phyloP scores from a whole-genome alignment of 768 basidiomycete species.

The Pholiota molesta region DNA sequence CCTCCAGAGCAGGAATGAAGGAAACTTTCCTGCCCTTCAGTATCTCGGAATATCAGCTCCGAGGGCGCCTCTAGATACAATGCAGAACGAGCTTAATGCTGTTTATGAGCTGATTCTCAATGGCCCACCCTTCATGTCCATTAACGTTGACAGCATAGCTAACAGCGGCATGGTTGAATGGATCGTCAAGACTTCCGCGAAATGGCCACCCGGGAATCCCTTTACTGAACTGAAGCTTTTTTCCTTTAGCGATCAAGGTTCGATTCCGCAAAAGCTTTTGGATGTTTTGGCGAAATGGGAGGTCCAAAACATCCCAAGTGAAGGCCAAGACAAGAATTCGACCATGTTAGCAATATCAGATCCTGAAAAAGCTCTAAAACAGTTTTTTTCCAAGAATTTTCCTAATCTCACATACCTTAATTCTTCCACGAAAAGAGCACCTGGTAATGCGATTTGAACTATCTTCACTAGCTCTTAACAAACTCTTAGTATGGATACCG shows the following conservation, averaged over 20 bases:
- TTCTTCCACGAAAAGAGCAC: no score
- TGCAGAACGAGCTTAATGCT: not conserved
- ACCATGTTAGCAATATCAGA: no score
- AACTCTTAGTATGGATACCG: no score
- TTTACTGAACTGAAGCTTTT: not conserved
- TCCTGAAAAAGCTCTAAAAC: no score
- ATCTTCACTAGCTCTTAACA: no score
- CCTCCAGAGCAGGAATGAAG: not conserved
- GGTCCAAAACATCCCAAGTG: no score
- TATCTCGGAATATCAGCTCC: not conserved
- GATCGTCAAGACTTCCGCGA: not conserved
- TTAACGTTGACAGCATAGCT: not conserved
- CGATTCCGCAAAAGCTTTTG: not conserved
- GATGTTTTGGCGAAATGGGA: no score
- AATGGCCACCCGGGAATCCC: not conserved
- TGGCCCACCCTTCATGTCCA: not conserved
- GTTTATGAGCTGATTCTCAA: not conserved
- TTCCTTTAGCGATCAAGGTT: not conserved
- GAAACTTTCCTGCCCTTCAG: not conserved
- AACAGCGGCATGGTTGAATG: not conserved
- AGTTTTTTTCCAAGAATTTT: no score
- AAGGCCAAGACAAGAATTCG: no score
- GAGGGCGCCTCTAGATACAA: not conserved
- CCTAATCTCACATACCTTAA: no score
- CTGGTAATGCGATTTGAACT: no score